Evolutionary conservation across 306 rosid genomes (phyloP).

Genomic region (Arachis hypogaea): DNA sequence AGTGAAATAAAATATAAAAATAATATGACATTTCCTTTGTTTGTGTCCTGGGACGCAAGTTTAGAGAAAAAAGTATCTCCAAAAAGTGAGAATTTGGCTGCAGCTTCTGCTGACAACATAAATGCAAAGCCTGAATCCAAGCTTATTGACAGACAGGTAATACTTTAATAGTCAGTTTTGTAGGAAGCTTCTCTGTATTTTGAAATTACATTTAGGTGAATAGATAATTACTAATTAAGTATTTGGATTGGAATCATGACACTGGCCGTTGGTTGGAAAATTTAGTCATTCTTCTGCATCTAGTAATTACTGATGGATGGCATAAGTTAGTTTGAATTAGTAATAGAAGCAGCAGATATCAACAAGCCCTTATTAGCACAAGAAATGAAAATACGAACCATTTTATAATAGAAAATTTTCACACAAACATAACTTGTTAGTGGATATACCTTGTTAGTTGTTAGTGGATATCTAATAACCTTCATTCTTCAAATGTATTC

Average conservation of each 20-base stretch:
- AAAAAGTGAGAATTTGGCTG: slow-evolving; percentile 35
- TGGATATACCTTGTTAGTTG: background rate
- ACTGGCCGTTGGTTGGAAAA: background rate
- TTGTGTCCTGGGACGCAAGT: too few relatives aligned
- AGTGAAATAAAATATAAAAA: background rate
- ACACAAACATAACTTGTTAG: background rate
- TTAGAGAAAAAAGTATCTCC: slow-evolving; percentile 34
- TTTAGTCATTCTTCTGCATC: slow-evolving; percentile 7
- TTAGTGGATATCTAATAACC: slow-evolving; percentile 19
- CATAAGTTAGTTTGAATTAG: slow-evolving; percentile 13
- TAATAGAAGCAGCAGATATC: background rate
- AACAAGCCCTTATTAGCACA: background rate
- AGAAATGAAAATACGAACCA: background rate
- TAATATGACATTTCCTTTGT: background rate
- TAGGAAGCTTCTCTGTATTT: slow-evolving; percentile 10
- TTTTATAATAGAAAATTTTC: background rate
- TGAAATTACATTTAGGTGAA: slow-evolving; percentile 19
- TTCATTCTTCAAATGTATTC: slow-evolving; percentile 5
- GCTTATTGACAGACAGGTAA: slow-evolving; percentile 69
- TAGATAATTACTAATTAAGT: slow-evolving; percentile 13
- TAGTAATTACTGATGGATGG: slow-evolving; percentile 6
- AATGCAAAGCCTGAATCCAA: slow-evolving; percentile 19
- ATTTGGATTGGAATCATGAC: background rate
- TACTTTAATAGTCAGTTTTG: background rate
- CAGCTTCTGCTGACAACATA: slow-evolving; percentile 37